Base-by-base conservation (phyloP, 176 grass and related monocot genomes). In the Oryza glumipatula region DNA sequence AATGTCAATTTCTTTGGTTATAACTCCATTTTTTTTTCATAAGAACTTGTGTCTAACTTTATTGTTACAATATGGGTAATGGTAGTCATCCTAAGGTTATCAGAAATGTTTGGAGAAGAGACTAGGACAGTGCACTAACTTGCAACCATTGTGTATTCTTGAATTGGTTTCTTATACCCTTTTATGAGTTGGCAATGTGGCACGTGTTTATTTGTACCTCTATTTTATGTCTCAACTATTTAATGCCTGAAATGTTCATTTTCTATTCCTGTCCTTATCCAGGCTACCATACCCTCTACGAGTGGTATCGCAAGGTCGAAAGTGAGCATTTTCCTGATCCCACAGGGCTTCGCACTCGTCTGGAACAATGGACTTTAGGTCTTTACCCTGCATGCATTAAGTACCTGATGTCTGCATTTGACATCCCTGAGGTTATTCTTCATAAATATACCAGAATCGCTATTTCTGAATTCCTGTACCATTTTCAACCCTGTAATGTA, bases 371-470 rank as follows among this genome's bases (percentile, higher is more conserved):
- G 93, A 96, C 97, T 21, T 96, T 99, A 21, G 97, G 97, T 12
- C 86, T 99, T 68, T 99, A 99, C 76, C 96, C 96, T 73, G 96
- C 96, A 19, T 94, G 93, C 92, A 96, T 99, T 65, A 99, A 99
- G 86, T 99, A 99, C 78, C 91, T 99, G 22, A 99, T 99, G 97
- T 99, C 97, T 15, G 97, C 97, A 72, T 99, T 99, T 36, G 97
- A 99, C 58, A 79, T 99, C 64, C 94, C 97, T 12, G 97, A 99
- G 97, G 96, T 99, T 77, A 81, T 49, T 71, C 13, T 85, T 64
- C 22, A 21, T 80, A 81, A 67, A 67, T 63, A 36, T 48, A 39
- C 38, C 16, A 72, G 65, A 5, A 67, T 39, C 13, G 60, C 38
- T 66, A 9, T 30, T 86, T 69, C 82, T 49, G 71, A 32, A 82